Percentiles rank a stretch among this genome's conserved stretches.
phyloP scores from a whole-genome alignment of 192 early-diverging fungal species.

The Phlyctochytrium planicorne region DNA sequence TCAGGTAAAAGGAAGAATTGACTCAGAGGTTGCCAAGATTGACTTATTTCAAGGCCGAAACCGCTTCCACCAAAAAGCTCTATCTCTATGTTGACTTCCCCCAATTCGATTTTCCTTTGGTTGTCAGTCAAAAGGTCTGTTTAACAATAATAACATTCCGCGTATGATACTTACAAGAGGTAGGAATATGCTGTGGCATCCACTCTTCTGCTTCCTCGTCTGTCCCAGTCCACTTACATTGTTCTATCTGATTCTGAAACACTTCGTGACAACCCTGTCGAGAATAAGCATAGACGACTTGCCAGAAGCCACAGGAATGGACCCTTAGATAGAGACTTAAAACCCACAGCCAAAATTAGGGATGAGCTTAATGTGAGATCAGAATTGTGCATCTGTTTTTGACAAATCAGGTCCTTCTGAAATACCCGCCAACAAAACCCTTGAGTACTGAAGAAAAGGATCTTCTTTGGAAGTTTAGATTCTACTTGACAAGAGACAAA shows the following conservation, averaged over 20 bases:
- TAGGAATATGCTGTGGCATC: slow-evolving; percentile 60
- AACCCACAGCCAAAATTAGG: slow-evolving; percentile 93
- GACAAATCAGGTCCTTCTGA: slow-evolving; percentile 71
- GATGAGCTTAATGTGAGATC: slow-evolving; percentile 93
- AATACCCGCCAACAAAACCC: slow-evolving; percentile 87
- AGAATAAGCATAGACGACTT: slow-evolving; percentile 89
- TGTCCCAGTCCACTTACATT: slow-evolving; percentile 35
- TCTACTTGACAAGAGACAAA: slow-evolving; percentile 91
- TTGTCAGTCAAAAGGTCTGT: slow-evolving; percentile 78
- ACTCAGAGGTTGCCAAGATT: background rate
- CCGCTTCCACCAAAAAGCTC: slow-evolving; percentile 49
- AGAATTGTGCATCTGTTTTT: slow-evolving; percentile 2
- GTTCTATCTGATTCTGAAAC: slow-evolving; percentile 83
- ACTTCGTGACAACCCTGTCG: slow-evolving; percentile 88
- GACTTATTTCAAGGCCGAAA: background rate
- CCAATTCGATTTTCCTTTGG: slow-evolving; percentile 95
- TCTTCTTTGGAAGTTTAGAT: slow-evolving; percentile 97
- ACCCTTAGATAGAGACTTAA: slow-evolving; percentile 89
- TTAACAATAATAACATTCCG: background rate
- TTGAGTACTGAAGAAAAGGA: slow-evolving; percentile 89
- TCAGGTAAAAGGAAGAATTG: slow-evolving; percentile 40
- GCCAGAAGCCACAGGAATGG: slow-evolving; percentile 88
- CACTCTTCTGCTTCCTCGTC: slow-evolving; percentile 18
- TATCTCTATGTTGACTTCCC: slow-evolving; percentile 89
- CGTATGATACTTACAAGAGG: background rate